phyloP scores from a whole-genome alignment of 495 filamentous ascomycete genomes.

The Lasiosphaeria ovina region DNA sequence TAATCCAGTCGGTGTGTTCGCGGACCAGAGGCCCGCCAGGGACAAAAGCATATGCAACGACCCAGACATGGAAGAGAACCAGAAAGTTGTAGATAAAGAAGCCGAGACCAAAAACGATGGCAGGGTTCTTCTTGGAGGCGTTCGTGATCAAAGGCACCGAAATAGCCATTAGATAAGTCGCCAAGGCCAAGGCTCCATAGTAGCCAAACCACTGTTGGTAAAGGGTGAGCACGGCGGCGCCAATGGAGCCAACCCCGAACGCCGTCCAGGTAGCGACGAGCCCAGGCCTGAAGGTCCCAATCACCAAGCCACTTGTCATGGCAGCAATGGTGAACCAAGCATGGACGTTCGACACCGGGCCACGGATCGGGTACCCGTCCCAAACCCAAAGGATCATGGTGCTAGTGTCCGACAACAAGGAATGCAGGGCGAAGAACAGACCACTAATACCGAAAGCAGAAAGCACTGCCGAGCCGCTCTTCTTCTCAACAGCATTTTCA shows the following conservation, averaged over 20 bases:
- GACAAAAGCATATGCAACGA: conserved; percentile 99
- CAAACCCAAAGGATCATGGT: conserved; percentile 99
- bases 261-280: conserved; percentile 76
- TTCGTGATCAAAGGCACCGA: conserved; percentile 71
- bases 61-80: conserved; percentile 94
- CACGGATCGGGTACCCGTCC: conserved; percentile 91
- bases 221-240: conserved; percentile 76
- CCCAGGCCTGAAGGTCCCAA: conserved; percentile 69
- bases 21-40: conserved; percentile 90
- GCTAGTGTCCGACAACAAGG: conserved; percentile 91
- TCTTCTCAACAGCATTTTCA: conserved; percentile 39
- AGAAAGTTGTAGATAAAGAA: conserved; percentile 89
- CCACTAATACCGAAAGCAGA: conserved; percentile 78
- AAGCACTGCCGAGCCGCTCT: conserved; percentile 65
- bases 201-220: conserved; percentile 87
- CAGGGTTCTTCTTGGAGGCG: conserved; percentile 72
- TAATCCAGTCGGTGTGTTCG: conserved; percentile 94
- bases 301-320: conserved; percentile 81
- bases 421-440: conserved; percentile 88
- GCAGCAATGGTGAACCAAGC: conserved; percentile 77
- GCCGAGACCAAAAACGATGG: conserved; percentile 76
- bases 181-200: conserved; percentile 73
- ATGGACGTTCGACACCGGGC: conserved; percentile 85
- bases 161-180: conserved; percentile 80
- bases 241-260: conserved; percentile 72